Conservation (phyloP, 1,284 basidiomycete genomes). For the Pholiota adiposa region DNA sequence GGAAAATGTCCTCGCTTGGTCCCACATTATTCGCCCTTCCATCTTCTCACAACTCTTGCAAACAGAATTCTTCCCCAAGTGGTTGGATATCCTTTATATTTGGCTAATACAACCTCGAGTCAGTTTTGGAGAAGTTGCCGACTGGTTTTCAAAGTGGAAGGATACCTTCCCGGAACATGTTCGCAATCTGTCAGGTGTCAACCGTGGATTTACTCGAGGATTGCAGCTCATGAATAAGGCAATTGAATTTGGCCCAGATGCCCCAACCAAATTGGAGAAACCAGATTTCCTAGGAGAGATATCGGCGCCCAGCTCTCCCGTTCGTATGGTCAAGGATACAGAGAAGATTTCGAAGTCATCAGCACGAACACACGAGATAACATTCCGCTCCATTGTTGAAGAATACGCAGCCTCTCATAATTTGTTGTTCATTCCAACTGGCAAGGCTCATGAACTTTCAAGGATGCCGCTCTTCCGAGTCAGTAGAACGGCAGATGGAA, state of each 20-base stretch:
- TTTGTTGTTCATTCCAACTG: conserved; percentile 86
- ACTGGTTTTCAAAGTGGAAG: conserved; percentile 95
- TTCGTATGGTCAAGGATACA: conserved; percentile 28
- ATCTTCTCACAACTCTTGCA: conserved; percentile 85
- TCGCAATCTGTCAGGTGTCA: conserved; percentile 64
- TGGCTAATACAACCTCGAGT: conserved; percentile 89
- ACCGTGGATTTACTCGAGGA: conserved; percentile 82
- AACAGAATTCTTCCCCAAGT: conserved; percentile 94
- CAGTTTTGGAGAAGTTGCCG: conserved; percentile 88
- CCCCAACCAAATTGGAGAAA: conserved; percentile 64
- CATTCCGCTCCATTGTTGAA: conserved; percentile 90
- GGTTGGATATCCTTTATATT: conserved; percentile 88
- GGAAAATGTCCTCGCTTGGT: conserved; percentile 82
- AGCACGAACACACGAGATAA: conserved; percentile 73
- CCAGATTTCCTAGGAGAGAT: conserved; percentile 61
- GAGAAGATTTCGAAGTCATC: conserved; percentile 40
- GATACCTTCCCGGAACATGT: conserved; percentile 73
- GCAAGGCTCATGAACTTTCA: conserved; percentile 79
- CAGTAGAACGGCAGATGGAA: conserved; percentile 77
- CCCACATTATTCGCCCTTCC: conserved; percentile 69
- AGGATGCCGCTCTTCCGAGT: conserved; percentile 89
- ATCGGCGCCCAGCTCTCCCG: conserved; percentile 31
- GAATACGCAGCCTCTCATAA: conserved; percentile 85
- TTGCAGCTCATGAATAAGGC: conserved; percentile 94
- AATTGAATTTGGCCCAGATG: conserved; percentile 80